Percentiles rank a stretch among this genome's conserved stretches.
These are phyloP conservation scores for Cutaneotrichosporon curvatum DNA, from an alignment of 1,284 basidiomycete genomes.

Conservation along the genomic window DNA sequence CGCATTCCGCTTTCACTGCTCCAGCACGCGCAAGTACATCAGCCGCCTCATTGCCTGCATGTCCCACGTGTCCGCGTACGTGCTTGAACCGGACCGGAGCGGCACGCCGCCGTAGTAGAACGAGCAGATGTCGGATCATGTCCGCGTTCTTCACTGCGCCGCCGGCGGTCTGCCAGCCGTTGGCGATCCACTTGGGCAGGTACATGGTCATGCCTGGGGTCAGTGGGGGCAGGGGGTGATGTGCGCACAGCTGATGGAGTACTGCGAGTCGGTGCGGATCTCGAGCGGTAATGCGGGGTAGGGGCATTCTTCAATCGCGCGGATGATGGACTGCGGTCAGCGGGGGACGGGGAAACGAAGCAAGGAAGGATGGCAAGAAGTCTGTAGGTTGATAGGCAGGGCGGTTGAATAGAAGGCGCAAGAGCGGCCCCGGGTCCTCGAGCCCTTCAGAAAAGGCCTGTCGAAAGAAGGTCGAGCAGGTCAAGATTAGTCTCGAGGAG, in stretches of 20 bases:
- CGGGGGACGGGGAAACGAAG: no score
- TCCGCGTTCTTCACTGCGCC: conserved; percentile 41
- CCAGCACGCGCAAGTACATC: conserved; percentile 42
- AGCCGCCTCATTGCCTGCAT: conserved; percentile 43
- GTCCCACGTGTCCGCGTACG: conserved; percentile 38
- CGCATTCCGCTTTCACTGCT: conserved; percentile 18
- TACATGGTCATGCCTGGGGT: conserved; percentile 40
- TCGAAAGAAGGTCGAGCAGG: no score
- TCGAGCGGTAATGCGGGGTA: conserved; percentile 43
- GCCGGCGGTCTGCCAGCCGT: conserved; percentile 26
- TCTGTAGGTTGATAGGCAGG: no score
- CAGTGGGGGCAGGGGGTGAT: neutral
- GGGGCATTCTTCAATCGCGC: conserved; percentile 43
- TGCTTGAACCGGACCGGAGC: conserved; percentile 39
- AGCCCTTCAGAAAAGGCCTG: no score
- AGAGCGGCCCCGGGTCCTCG: no score
- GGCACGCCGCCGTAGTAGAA: conserved; percentile 30
- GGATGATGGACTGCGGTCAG: conserved; percentile 39
- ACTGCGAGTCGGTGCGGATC: conserved; percentile 46
- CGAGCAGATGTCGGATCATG: conserved; percentile 43
- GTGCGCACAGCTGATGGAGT: conserved; percentile 34
- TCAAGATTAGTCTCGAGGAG: no score
- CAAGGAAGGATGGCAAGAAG: no score
- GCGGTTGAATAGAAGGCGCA: no score
- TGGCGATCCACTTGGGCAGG: conserved; percentile 41